phyloP scores from a whole-genome alignment of 2,329 filamentous ascomycete genomes.

The Pyricularia sp. region DNA sequence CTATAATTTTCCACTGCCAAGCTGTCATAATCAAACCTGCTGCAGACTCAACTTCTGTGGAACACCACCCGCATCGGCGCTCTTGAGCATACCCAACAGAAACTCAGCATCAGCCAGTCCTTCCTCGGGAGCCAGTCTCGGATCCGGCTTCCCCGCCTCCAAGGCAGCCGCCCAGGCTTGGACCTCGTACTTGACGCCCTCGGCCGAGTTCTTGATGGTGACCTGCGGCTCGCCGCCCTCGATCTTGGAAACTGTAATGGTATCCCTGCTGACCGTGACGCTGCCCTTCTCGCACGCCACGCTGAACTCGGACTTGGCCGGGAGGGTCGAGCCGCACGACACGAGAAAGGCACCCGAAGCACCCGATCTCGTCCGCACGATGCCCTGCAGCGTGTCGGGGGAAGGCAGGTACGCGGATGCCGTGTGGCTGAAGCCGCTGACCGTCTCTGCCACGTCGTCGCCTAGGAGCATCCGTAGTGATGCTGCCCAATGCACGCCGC shows the following conservation, averaged over 20 bases:
- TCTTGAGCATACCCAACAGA: slow-evolving; percentile 17
- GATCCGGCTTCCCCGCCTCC: slow-evolving; percentile 10
- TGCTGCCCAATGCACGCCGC: slow-evolving; percentile 60
- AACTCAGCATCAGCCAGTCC: slow-evolving; percentile 18
- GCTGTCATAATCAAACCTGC: not conserved
- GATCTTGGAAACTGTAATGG: slow-evolving; percentile 9
- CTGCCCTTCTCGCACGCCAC: slow-evolving; percentile 18
- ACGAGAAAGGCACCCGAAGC: slow-evolving; percentile 4
- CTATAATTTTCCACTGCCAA: too few relatives aligned
- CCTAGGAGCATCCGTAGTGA: slow-evolving; percentile 46
- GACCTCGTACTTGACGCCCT: slow-evolving; percentile 17
- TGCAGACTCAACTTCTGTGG: slow-evolving; percentile 3
- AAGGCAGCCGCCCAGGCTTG: slow-evolving; percentile 16
- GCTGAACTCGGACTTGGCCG: slow-evolving; percentile 3
- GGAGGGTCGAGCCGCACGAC: slow-evolving; percentile 4
- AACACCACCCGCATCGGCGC: slow-evolving; percentile 10
- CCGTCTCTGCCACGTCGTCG: slow-evolving; percentile 28
- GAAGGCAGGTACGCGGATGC: slow-evolving; percentile 33
- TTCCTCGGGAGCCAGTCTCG: slow-evolving; percentile 15
- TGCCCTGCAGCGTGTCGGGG: slow-evolving; percentile 52
- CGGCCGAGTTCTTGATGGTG: slow-evolving; percentile 11
- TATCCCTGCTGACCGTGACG: slow-evolving; percentile 13
- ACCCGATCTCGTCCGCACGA: slow-evolving; percentile 18
- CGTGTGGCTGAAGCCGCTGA: slow-evolving; percentile 37
- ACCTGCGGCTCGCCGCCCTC: slow-evolving; percentile 5